phyloP scores from a whole-genome alignment of 2,329 filamentous ascomycete species.

The Fusarium robinianum region DNA sequence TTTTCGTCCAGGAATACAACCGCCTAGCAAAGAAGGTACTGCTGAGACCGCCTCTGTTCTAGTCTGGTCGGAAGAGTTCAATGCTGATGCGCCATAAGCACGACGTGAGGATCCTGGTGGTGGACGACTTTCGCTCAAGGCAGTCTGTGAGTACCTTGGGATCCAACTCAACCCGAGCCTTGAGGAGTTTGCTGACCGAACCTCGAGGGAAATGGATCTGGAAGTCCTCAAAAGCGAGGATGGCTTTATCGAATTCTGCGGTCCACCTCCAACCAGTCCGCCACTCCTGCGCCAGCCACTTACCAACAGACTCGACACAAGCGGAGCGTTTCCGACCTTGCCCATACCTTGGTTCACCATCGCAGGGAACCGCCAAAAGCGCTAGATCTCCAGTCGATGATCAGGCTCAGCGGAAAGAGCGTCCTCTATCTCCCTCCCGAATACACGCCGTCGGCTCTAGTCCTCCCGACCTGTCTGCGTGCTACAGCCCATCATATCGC shows the following conservation, averaged over 20 bases:
- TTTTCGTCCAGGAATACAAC: conserved; percentile 64
- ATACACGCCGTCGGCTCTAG: conserved; percentile 60
- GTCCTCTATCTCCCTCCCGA: conserved; percentile 63
- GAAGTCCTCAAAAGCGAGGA: conserved; percentile 39
- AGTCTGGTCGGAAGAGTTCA: not conserved
- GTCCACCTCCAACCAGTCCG: conserved; percentile 26
- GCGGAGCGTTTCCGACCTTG: conserved; percentile 61
- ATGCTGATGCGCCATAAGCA: conserved; percentile 48
- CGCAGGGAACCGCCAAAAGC: conserved; percentile 53
- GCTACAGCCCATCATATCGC: conserved; percentile 68
- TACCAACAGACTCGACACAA: conserved; percentile 44
- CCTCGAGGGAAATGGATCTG: conserved; percentile 25
- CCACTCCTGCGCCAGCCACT: conserved; percentile 8
- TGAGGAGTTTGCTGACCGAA: conserved; percentile 11
- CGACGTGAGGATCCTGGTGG: conserved; percentile 51
- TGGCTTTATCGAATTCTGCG: conserved; percentile 48
- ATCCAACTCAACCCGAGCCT: not conserved
- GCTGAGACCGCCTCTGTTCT: not conserved
- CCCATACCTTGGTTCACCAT: conserved; percentile 50
- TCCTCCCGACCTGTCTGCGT: conserved; percentile 68
- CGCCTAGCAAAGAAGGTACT: conserved; percentile 60
- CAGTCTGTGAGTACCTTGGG: conserved; percentile 40
- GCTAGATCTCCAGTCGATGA: conserved; percentile 60
- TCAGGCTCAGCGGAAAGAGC: conserved; percentile 66
- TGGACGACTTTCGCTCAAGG: conserved; percentile 42